Conservation (phyloP, 371 early-diverging fungal species). For the Circinella umbellata region DNA sequence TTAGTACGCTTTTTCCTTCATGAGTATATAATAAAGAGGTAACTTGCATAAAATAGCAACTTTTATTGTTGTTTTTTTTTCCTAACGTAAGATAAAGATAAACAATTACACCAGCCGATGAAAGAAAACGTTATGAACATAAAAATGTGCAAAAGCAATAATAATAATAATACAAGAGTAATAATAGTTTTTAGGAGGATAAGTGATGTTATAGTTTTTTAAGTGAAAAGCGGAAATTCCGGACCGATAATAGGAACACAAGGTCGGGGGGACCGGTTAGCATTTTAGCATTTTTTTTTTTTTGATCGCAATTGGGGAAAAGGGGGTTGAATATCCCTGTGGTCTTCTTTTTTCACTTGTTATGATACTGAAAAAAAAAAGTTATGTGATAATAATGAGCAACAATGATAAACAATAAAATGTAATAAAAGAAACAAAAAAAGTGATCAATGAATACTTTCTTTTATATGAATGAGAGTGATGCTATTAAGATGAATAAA, state of each 20-base stretch:
- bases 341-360: neutral
- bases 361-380: too few species aligned
- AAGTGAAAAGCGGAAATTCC: neutral
- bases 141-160: neutral
- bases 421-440: too few species aligned
- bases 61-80: neutral
- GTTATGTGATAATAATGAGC: too few species aligned
- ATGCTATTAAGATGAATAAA: too few species aligned
- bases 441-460: too few species aligned
- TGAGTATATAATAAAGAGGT: neutral
- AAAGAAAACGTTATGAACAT: constrained; percentile 53
- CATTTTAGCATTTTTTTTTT: neutral
- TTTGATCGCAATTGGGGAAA: neutral
- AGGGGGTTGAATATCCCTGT: neutral
- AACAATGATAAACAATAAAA: too few species aligned
- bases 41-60: neutral
- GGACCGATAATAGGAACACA: neutral
- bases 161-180: neutral
- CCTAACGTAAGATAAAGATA: neutral
- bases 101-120: constrained; percentile 14
- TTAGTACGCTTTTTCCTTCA: neutral
- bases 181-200: neutral
- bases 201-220: too few species aligned
- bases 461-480: too few species aligned
- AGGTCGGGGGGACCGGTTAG: constrained; percentile 4